Evolutionary conservation across 2,329 filamentous ascomycete species (phyloP), one percentile per base, ranked within the genome.

Genomic region (Neobulgaria alba): DNA sequence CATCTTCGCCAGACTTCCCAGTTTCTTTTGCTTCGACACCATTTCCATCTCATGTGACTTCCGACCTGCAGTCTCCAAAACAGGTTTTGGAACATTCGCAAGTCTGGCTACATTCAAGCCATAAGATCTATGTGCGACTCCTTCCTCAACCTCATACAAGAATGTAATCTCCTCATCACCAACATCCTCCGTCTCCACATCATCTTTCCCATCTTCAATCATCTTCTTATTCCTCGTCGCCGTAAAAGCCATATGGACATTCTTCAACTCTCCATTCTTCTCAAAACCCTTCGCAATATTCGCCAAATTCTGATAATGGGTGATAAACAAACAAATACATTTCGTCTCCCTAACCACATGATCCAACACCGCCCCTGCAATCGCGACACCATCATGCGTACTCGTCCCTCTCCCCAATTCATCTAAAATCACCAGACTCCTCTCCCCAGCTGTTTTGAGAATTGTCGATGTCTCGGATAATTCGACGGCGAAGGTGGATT

Each of bases 401-500:
- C 80, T 87, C 0, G 92, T 98, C 38, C 92, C 92, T 40, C 92
- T 77, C 23, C 92, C 92, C 2, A 98, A 73, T 67, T 98, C 92
- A 64, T 98, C 92, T 4, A 98, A 77, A 33, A 98, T 87, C 47
- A 98, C 83, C 5, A 98, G 73, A 33, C 79, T 86, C 33, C 86
- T 78, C 1, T 85, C 79, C 0, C 88, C 92, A 0, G 90, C 92
- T 55, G 86, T 77, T 57, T 92, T 90, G 17, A 98, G 72, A 52
- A 98, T 95, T 46, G 88, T 80, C 1, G 84, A 80, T 1, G 92
- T 96, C 63, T 98, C 92, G 26, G 82, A 87, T 2, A 98, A 76
- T 60, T 98, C 92, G 40, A 98, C 89, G 88, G 96, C 95, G 66
- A 98, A 98, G 10, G 92, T 98, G 17, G 79, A 85, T 64, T 98